A percentile compares a stretch with the other conserved stretches of the same genome.
Conservation (phyloP, 257 asterid genomes). For the Avicennia marina region DNA sequence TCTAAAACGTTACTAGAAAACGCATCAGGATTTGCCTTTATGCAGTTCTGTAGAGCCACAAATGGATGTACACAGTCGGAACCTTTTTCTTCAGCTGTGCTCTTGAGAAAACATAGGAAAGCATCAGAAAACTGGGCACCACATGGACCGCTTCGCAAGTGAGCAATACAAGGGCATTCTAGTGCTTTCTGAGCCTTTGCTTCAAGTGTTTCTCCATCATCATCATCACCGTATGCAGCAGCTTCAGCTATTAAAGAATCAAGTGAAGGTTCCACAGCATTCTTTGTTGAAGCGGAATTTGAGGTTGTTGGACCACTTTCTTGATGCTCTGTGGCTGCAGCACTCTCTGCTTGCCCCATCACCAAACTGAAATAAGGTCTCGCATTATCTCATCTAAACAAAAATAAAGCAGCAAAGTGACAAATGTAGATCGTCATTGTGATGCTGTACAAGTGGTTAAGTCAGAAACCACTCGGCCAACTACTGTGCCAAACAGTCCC, state of each 20-base stretch:
- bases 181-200: slow-evolving; percentile 77
- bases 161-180: slow-evolving; percentile 90
- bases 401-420: background rate
- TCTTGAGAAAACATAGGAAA: slow-evolving; percentile 84
- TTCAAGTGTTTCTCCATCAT: slow-evolving; percentile 42
- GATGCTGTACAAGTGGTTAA: background rate
- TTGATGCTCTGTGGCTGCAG: slow-evolving; percentile 21
- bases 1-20: slow-evolving; percentile 68
- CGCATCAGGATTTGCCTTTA: slow-evolving; percentile 73
- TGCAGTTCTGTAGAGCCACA: slow-evolving; percentile 83
- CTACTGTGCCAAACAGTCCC: background rate
- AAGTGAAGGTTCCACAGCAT: slow-evolving; percentile 36
- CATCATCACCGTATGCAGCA: slow-evolving; percentile 65
- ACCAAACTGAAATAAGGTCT: slow-evolving; percentile 9
- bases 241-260: slow-evolving; percentile 77
- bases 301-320: slow-evolving; percentile 23
- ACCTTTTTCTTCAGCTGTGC: slow-evolving; percentile 84
- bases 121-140: slow-evolving; percentile 83
- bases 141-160: slow-evolving; percentile 68
- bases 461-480: background rate
- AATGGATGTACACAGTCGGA: slow-evolving; percentile 78
- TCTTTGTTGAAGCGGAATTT: slow-evolving; percentile 15
- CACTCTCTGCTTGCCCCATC: slow-evolving; percentile 51
- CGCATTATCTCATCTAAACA: background rate
- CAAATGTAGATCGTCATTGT: background rate